A percentile compares a stretch with the other conserved stretches of the same genome.
Conservation (phyloP, 2,329 filamentous ascomycete species). For the Trichoderma oligosporum region DNA sequence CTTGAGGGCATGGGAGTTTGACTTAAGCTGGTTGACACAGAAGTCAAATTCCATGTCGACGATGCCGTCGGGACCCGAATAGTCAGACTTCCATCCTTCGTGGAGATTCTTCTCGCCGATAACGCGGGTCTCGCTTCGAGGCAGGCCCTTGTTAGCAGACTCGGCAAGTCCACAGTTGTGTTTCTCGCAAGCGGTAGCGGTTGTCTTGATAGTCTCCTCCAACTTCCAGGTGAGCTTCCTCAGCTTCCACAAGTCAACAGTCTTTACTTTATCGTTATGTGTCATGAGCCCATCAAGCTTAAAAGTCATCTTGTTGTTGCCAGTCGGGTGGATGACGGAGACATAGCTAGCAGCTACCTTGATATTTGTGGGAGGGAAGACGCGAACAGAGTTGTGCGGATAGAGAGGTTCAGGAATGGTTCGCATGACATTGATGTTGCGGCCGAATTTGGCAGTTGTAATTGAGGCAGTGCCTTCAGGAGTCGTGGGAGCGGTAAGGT, state of each 20-base stretch:
- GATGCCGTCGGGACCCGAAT: conserved; percentile 30
- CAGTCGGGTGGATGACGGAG: conserved; percentile 80
- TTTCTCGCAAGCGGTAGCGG: conserved; percentile 74
- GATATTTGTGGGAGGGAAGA: conserved; percentile 95
- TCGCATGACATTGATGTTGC: conserved; percentile 70
- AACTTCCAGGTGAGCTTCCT: conserved; percentile 91
- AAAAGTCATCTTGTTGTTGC: conserved; percentile 74
- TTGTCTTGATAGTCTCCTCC: conserved; percentile 77
- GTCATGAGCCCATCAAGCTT: conserved; percentile 82
- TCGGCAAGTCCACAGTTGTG: conserved; percentile 55
- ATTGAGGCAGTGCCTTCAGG: conserved; percentile 19
- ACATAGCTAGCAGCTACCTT: conserved; percentile 79
- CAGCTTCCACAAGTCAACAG: conserved; percentile 76
- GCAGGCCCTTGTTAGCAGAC: conserved; percentile 57
- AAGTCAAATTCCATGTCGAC: conserved; percentile 68
- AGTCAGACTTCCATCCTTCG: conserved; percentile 81
- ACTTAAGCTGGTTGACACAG: conserved; percentile 38
- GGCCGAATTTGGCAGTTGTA: conserved; percentile 56
- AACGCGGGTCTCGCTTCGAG: conserved; percentile 70
- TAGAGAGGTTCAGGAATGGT: conserved; percentile 69
- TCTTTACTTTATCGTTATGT: conserved; percentile 63
- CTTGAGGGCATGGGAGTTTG: conserved; percentile 48
- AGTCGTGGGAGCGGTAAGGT: conserved; percentile 3
- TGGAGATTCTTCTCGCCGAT: conserved; percentile 80
- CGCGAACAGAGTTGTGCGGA: conserved; percentile 84